phyloP scores from a whole-genome alignment of 305 asterid species.

The Fraxinus paxiana region DNA sequence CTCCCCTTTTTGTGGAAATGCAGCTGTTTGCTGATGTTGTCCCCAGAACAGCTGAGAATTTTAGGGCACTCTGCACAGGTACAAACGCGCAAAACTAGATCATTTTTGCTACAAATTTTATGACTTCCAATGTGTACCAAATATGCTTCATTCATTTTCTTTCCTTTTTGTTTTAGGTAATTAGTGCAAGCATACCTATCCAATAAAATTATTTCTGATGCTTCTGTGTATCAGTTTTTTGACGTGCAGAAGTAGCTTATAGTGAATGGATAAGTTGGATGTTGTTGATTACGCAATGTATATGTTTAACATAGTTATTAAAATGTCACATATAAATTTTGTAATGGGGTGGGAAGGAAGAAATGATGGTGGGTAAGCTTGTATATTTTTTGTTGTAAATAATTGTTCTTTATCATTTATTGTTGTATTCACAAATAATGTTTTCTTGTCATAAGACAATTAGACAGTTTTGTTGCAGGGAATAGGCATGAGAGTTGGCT shows the following conservation, averaged over 20 bases:
- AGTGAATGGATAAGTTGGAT: background rate
- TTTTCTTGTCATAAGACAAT: background rate
- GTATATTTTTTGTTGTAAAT: background rate
- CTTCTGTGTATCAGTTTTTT: background rate
- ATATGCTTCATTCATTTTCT: background rate
- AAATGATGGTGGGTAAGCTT: background rate
- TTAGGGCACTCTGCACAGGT: constrained; percentile 95
- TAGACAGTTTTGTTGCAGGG: background rate
- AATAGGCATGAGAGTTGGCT: background rate
- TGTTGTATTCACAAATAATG: background rate
- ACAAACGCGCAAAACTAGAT: constrained; percentile 1
- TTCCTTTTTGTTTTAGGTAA: constrained; percentile 15
- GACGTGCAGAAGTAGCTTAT: background rate
- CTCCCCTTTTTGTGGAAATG: constrained; percentile 24
- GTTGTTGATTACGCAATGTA: background rate
- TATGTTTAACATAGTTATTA: background rate
- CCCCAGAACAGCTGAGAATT: constrained; percentile 93
- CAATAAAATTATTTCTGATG: background rate
- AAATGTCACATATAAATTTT: background rate
- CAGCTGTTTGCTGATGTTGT: constrained; percentile 88
- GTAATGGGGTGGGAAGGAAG: background rate
- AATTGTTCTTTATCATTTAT: background rate
- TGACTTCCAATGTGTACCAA: background rate
- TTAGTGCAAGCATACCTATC: background rate
- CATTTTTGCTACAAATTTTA: background rate